phyloP scores from a whole-genome alignment of 768 basidiomycete genomes.

The Lactarius vividus region DNA sequence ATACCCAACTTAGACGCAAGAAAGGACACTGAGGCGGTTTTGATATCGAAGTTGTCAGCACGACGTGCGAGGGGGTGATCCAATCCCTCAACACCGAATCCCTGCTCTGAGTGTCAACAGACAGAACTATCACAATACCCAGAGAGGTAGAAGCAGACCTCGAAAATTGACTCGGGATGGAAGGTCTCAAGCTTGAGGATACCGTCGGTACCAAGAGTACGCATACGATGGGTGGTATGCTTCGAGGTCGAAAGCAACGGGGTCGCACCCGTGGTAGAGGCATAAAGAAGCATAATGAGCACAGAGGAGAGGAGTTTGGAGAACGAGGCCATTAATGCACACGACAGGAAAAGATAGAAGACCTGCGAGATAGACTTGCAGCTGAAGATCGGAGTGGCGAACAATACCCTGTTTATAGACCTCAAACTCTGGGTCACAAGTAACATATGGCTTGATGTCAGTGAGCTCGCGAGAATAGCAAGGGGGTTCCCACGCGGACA shows the following conservation, averaged over 20 bases:
- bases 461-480: background rate
- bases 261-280: conserved; percentile 26
- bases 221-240: conserved; percentile 30
- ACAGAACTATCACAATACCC: background rate
- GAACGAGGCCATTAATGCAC: conserved; percentile 25
- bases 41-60: conserved; percentile 24
- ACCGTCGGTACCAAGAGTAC: conserved; percentile 24
- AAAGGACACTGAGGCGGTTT: conserved; percentile 31
- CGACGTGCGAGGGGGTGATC: conserved; percentile 28
- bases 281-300: conserved; percentile 29
- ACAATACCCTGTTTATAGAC: background rate
- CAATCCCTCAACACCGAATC: conserved; percentile 29
- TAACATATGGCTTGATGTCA: background rate
- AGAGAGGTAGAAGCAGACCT: conserved; percentile 23
- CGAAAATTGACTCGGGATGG: conserved; percentile 32
- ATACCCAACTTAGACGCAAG: conserved; percentile 29
- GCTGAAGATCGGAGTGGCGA: background rate
- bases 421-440: background rate
- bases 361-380: background rate
- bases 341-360: background rate
- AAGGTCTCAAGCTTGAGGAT: conserved; percentile 29
- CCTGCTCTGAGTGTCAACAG: conserved; percentile 21
- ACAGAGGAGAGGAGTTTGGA: conserved; percentile 29
- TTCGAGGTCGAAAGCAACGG: conserved; percentile 27
- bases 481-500: too few species aligned